phyloP scores from a whole-genome alignment of 495 filamentous ascomycete genomes.

The Tricharina praecox region DNA sequence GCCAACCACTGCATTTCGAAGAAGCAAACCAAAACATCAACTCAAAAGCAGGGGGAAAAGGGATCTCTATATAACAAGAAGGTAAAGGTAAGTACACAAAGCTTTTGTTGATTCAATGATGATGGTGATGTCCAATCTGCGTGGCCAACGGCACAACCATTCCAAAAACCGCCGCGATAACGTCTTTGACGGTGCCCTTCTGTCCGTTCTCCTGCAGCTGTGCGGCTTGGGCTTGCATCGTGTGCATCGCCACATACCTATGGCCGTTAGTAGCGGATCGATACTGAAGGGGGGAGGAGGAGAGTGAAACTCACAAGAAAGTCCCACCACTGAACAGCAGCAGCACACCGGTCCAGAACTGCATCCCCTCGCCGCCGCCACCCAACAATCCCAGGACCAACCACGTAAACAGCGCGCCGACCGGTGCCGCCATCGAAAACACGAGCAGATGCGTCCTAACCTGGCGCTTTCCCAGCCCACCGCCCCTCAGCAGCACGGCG shows the following conservation, averaged over 20 bases:
- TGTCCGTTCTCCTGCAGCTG: slow-evolving; percentile 18
- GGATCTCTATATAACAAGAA: too few relatives aligned
- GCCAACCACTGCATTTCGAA: too few relatives aligned
- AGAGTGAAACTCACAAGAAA: slow-evolving; percentile 54
- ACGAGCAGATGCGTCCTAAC: slow-evolving; percentile 72
- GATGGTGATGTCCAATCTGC: slow-evolving; percentile 74
- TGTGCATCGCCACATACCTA: slow-evolving; percentile 97
- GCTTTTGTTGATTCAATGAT: too few relatives aligned
- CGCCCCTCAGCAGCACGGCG: slow-evolving; percentile 67
- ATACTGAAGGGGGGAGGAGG: background rate
- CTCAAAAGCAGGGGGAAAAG: too few relatives aligned
- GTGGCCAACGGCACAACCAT: slow-evolving; percentile 83
- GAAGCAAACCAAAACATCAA: too few relatives aligned
- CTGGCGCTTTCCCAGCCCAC: slow-evolving; percentile 62
- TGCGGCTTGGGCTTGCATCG: slow-evolving; percentile 69
- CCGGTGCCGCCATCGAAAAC: slow-evolving; percentile 79
- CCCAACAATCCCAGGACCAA: slow-evolving; percentile 56
- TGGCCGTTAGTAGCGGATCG: slow-evolving; percentile 13
- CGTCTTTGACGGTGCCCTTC: slow-evolving; percentile 44
- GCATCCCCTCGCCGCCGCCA: slow-evolving; percentile 34
- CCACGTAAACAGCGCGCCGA: slow-evolving; percentile 74
- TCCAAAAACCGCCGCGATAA: slow-evolving; percentile 61
- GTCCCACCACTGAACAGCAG: slow-evolving; percentile 86
- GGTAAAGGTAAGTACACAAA: too few relatives aligned
- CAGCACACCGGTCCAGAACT: slow-evolving; percentile 85